Evolutionary conservation across 306 rosid species (phyloP), one percentile per base, ranked within the genome.

Genomic region (Quercus robur): DNA sequence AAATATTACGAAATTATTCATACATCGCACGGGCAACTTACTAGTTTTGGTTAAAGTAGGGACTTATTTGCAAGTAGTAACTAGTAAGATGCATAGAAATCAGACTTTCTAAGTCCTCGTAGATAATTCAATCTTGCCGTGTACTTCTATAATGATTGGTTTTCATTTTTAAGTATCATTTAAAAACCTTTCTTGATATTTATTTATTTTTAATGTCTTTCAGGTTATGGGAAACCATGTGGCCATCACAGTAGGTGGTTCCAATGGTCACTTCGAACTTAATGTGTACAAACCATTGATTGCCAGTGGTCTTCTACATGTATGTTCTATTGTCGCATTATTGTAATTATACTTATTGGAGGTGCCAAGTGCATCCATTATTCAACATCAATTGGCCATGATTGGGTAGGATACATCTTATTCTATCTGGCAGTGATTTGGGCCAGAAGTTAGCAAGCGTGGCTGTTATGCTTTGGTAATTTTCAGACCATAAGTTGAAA

Each of bases 171-270:
- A 61, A 46, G 11, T 44, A 3, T 21, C 41, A 21, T 35, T 21
- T 59, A 75, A 33, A 15, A 44, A 62, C 20, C 10, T 52, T 78
- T 38, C 20, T 55, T 56, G 30, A 18, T 33, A 70, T 64, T 46
- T 23, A 55, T 55, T 13, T 12, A 23, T 20, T 21, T 55, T 72
- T 67, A 56, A 57, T 59, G 12, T 59, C 54, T 81, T 80, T 68
- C 91, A 96, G 99, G 97, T 96, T 74, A 90, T 96, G 89, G 99
- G 98, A 82, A 96, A 96, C 94, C 90, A 96, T 82, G 94, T 93
- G 80, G 98, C 91, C 56, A 83, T 93, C 83, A 91, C 99, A 26
- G 89, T 96, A 63, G 99, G 99, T 38, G 99, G 98, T 80, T 88
- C 99, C 38, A 96, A 90, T 77, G 99, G 99, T 86, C 99, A 93